Percentiles rank a stretch among this genome's conserved stretches.
phyloP scores from a whole-genome alignment of 805 yeast genomes.

The Saccharomycopsis guyanensis region DNA sequence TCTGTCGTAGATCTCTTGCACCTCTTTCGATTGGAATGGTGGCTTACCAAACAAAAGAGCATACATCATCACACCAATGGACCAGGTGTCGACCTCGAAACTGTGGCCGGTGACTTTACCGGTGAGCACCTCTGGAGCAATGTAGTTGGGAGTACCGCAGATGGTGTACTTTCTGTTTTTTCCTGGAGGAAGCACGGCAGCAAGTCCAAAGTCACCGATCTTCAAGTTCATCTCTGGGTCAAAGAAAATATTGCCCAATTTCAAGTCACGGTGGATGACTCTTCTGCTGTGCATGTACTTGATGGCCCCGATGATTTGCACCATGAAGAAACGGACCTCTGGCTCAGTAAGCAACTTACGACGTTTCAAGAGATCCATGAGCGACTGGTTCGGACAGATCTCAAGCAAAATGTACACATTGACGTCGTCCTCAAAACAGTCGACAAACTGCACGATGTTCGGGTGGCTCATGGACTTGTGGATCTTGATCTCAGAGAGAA shows the following conservation, averaged over 20 bases:
- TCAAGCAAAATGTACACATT: constrained; percentile 91
- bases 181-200: constrained; percentile 76
- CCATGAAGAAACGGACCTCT: constrained; percentile 83
- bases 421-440: constrained; percentile 93
- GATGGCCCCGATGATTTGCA: constrained; percentile 91
- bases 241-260: constrained; percentile 90
- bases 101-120: constrained; percentile 87
- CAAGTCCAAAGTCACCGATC: constrained; percentile 96
- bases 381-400: constrained; percentile 89
- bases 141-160: constrained; percentile 98
- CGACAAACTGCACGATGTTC: constrained; percentile 85
- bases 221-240: constrained; percentile 92
- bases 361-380: constrained; percentile 83
- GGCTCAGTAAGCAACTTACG: constrained; percentile 85
- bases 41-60: constrained; percentile 92
- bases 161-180: constrained; percentile 82
- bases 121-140: constrained; percentile 94
- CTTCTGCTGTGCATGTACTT: constrained; percentile 86
- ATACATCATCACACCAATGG: constrained; percentile 92
- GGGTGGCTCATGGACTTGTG: constrained; percentile 86
- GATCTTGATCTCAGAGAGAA: constrained; percentile 88
- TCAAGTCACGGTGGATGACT: constrained; percentile 92
- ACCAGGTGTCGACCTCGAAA: constrained; percentile 95
- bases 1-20: constrained; percentile 83
- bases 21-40: constrained; percentile 95